These are phyloP conservation scores for Calonectria ilicicola DNA, from an alignment of 2,329 filamentous ascomycete genomes.

Conservation along the genomic window DNA sequence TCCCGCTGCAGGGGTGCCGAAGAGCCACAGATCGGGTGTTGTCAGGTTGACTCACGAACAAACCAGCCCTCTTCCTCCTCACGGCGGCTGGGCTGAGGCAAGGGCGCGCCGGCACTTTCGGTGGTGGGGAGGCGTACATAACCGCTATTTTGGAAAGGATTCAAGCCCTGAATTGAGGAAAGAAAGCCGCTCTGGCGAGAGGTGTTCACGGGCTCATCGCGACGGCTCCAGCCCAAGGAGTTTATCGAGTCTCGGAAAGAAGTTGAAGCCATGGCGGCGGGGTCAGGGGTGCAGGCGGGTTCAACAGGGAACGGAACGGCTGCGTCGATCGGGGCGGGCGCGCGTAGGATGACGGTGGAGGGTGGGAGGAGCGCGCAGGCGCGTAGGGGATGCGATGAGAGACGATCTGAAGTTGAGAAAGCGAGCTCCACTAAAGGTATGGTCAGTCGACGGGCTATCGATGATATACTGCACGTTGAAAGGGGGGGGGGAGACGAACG, in stretches of 20 bases:
- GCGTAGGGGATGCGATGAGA: conserved; percentile 16
- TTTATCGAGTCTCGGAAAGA: conserved; percentile 96
- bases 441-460: conserved; percentile 38
- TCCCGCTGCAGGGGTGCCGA: conserved; percentile 57
- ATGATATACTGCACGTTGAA: conserved; percentile 35
- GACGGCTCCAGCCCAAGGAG: conserved; percentile 92
- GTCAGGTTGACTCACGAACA: conserved; percentile 78
- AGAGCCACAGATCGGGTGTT: conserved; percentile 37
- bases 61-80: conserved; percentile 98
- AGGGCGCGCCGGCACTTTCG: conserved; percentile 83
- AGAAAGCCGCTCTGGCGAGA: conserved; percentile 78
- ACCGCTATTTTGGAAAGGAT: conserved; percentile 87
- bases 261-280: conserved; percentile 78
- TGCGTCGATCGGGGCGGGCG: conserved; percentile 38
- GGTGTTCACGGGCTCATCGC: conserved; percentile 83
- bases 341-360: conserved; percentile 35
- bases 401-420: conserved; percentile 14
- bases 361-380: conserved; percentile 31
- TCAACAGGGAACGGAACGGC: conserved; percentile 39
- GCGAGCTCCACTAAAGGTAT: conserved; percentile 21
- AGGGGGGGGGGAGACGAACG: conserved; percentile 20
- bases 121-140: conserved; percentile 92
- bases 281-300: conserved; percentile 35
- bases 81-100: conserved; percentile 85
- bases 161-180: conserved; percentile 84